phyloP scores from a whole-genome alignment of 495 filamentous ascomycete genomes.

The Penicillium malachiteum region DNA sequence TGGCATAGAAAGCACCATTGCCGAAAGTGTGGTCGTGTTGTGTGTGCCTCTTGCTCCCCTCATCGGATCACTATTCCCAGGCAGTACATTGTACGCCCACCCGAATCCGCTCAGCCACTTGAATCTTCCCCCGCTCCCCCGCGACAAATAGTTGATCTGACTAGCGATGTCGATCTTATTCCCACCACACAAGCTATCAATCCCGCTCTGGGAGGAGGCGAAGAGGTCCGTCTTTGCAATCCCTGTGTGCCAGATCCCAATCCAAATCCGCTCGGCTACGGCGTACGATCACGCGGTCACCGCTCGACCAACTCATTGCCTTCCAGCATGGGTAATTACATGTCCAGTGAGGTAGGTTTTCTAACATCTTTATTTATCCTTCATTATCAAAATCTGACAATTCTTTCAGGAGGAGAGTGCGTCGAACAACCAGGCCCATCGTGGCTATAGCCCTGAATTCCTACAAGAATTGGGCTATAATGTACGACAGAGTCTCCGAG shows the following conservation, averaged over 20 bases:
- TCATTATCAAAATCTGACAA: not conserved
- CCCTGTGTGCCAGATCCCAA: slow-evolving; percentile 94
- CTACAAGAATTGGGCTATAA: slow-evolving; percentile 3
- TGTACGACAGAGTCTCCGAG: not conserved
- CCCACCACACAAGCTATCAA: slow-evolving; percentile 34
- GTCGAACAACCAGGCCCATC: not conserved
- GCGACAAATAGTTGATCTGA: slow-evolving; percentile 40
- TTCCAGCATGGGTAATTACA: slow-evolving; percentile 13
- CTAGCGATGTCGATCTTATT: slow-evolving; percentile 31
- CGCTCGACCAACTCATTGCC: slow-evolving; percentile 24
- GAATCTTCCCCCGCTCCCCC: slow-evolving; percentile 19
- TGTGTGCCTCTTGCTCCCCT: slow-evolving; percentile 87
- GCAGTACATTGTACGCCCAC: slow-evolving; percentile 88
- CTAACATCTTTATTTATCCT: not conserved
- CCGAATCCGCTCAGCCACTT: slow-evolving; percentile 35
- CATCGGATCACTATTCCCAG: slow-evolving; percentile 93
- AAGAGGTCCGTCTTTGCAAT: slow-evolving; percentile 89
- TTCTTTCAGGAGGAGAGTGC: not conserved
- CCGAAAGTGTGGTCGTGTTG: slow-evolving; percentile 93
- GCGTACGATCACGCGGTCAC: slow-evolving; percentile 24
- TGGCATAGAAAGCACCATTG: slow-evolving; percentile 93
- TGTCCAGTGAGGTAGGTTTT: slow-evolving; percentile 11
- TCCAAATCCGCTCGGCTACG: slow-evolving; percentile 55
- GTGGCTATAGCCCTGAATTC: slow-evolving; percentile 12
- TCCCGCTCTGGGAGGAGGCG: slow-evolving; percentile 69